Evolutionary conservation across 2,329 filamentous ascomycete genomes (phyloP), one percentile per base, ranked within the genome.

Genomic region (Monosporascus sp.): DNA sequence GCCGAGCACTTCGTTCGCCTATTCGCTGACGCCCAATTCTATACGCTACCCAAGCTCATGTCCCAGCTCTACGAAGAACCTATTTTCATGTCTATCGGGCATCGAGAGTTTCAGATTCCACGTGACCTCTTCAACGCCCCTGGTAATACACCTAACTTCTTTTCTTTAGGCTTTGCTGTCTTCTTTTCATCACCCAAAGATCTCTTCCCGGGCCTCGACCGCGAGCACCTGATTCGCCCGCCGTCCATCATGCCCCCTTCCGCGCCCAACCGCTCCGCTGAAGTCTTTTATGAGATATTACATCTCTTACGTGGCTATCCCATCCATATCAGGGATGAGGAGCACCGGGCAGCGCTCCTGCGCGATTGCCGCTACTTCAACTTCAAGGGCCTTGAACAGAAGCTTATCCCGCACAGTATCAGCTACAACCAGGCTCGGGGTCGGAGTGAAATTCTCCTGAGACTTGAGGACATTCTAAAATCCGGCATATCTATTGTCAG

Each of bases 1-100:
- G 89, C 88, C 49, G 82, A 85, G 51, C 90, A 97, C 70, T 97
- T 93, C 70, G 92, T 97, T 62, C 91, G 89, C 54, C 77, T 97
- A 31, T 97, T 96, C 70, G 91, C 92, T 20, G 93, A 97, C 71
- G 91, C 93, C 1, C 93, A 97, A 66, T 97, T 97, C 72, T 97
- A 97, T 72, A 91, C 84, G 65, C 74, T 97, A 50, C 93, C 93
- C 26, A 88, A 89, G 60, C 77, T 97, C 55, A 91, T 93, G 60
- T 91, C 91, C 28, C 92, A 95, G 70, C 85, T 97, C 22, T 95
- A 93, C 70, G 89, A 93, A 62, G 90, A 91, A 57, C 89, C 89
- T 63, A 95, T 97, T 66, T 96, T 92, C 75, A 91, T 96, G 64
- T 87, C 89, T 56, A 93, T 97, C 63, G 93, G 93, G 55, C 84